Base-by-base conservation (phyloP, 2,329 filamentous ascomycete genomes). In the Cladosporium colombiae region DNA sequence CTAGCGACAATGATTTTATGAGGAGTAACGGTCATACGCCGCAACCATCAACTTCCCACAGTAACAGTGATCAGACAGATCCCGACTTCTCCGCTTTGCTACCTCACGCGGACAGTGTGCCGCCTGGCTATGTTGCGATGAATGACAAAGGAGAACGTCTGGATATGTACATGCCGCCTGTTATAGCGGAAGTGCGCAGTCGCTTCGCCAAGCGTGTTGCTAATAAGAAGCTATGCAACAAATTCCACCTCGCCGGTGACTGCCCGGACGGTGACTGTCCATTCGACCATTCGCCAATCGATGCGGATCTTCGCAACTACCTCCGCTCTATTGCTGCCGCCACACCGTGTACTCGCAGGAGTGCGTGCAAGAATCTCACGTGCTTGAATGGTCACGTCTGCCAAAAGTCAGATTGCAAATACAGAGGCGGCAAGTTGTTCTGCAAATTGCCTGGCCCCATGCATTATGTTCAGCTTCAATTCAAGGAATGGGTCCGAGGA, bases 311-410 rank as follows among this genome's bases (percentile, higher is more conserved):
- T 2, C 70, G 79, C 10, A 76, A 78, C 5, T 80, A 80, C 1
- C 75, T 85, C 21, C 76, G 78, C 63, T 79, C 79, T 60, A 78
- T 84, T n/a, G 74, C 81, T 1, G 79, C 79, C 29, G 77, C 78
- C 53, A 77, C 75, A 29, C 78, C 80, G 0, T 86, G 84, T 68
- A 70, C 76, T 1, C 68, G 71, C 2, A 79, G 77, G 25, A 75
- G 78, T 2, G 70, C 61, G 0, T 86, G 84, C 67, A 79, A 83
- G 11, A 72, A 73, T 3, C 67, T 73, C 0, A 76, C 79, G 33
- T 86, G 84, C 70, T 75, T 77, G 40, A 74, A 79, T 49, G 84
- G 83, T 0, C 84, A 86, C 67, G 66, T 80, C 2, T 82, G 80
- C 67, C 79, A 79, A 66, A 77, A 73, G 33, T 67, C 66, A 1